phyloP scores from a whole-genome alignment of 176 grass and related monocot species.

The Zea mays region DNA sequence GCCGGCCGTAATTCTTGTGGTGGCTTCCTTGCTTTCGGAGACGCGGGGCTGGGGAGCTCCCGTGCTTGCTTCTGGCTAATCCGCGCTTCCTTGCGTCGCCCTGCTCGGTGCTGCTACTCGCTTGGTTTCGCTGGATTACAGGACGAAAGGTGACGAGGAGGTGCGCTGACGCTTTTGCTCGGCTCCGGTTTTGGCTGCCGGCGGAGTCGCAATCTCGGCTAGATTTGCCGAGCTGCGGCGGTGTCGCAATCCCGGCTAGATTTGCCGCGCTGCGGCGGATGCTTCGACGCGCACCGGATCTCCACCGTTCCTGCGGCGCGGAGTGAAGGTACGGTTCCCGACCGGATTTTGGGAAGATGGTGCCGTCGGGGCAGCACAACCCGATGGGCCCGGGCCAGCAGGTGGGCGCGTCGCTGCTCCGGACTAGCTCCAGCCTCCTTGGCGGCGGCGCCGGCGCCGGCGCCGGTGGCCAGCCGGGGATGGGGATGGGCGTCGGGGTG shows the following conservation, averaged over 20 bases:
- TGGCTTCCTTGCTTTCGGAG: background rate
- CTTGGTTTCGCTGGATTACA: too few relatives aligned
- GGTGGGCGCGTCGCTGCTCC: constrained; percentile 62
- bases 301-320: background rate
- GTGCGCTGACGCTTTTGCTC: background rate
- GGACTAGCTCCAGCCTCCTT: constrained; percentile 61
- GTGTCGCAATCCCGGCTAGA: too few relatives aligned
- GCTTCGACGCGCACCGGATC: constrained; percentile 1
- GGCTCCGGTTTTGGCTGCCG: background rate
- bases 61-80: background rate
- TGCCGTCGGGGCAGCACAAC: constrained; percentile 70
- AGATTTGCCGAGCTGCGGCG: too few relatives aligned
- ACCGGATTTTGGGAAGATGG: constrained; percentile 47
- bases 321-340: constrained; percentile 20
- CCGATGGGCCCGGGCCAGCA: constrained; percentile 54
- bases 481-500: constrained; percentile 24
- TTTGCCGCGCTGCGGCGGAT: background rate
- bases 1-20: too few relatives aligned
- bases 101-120: too few relatives aligned
- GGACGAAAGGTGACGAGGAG: background rate
- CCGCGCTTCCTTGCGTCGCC: too few relatives aligned
- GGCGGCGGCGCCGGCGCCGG: constrained; percentile 25
- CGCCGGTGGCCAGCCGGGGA: constrained; percentile 23
- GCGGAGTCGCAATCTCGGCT: background rate
- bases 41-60: background rate